phyloP scores from a whole-genome alignment of 2,329 filamentous ascomycete species.

The Phyllosticta citrichinensis region DNA sequence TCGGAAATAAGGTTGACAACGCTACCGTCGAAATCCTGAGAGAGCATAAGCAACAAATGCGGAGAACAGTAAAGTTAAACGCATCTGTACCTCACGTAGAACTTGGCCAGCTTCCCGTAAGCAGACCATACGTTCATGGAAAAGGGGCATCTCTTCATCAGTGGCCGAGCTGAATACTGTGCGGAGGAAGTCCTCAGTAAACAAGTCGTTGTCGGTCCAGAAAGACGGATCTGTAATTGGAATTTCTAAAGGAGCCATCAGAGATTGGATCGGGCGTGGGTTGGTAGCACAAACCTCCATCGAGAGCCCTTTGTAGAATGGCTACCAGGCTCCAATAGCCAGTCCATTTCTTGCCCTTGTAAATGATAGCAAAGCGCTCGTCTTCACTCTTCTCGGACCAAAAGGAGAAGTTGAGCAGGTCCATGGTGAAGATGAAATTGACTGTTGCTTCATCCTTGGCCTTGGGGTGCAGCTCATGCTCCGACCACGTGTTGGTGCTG shows the following conservation, averaged over 20 bases:
- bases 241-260: constrained; percentile 46
- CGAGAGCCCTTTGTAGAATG: constrained; percentile 71
- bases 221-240: constrained; percentile 82
- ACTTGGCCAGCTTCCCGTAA: constrained; percentile 75
- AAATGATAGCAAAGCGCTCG: constrained; percentile 73
- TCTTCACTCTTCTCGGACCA: constrained; percentile 68
- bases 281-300: constrained; percentile 53
- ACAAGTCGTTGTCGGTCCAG: constrained; percentile 70
- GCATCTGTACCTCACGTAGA: constrained; percentile 56
- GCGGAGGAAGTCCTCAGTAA: constrained; percentile 60
- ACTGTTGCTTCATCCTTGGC: constrained; percentile 68
- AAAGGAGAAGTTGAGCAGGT: constrained; percentile 92
- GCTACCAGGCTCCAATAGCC: constrained; percentile 95
- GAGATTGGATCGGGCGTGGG: background rate
- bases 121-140: constrained; percentile 66
- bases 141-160: constrained; percentile 75
- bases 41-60: background rate
- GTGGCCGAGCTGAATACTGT: constrained; percentile 82
- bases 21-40: constrained; percentile 63
- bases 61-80: background rate
- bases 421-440: constrained; percentile 95
- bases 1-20: constrained; percentile 63
- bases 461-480: constrained; percentile 84
- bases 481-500: constrained; percentile 75
- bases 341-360: constrained; percentile 73